Percentiles rank a stretch among this genome's conserved stretches.
Evolutionary conservation across 2,329 filamentous ascomycete genomes (phyloP).

Genomic region (Pseudomassariella vexata): DNA sequence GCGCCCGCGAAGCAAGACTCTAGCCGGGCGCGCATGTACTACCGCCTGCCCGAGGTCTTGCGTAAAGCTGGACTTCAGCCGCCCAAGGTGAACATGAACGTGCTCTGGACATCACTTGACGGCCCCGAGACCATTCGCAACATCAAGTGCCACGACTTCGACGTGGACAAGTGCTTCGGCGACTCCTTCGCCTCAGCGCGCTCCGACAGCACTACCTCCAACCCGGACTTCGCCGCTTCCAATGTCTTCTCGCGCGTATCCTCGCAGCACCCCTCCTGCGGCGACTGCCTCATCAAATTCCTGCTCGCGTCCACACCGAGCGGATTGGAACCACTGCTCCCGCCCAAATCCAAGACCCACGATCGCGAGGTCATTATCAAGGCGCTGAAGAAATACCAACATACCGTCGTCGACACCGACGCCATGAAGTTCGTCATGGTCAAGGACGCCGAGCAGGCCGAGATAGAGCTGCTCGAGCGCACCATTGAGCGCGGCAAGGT

Average conservation of each 20-base stretch:
- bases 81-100: constrained; percentile 31
- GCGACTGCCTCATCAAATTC: constrained; percentile 35
- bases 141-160: constrained; percentile 33
- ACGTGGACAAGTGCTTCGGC: constrained; percentile 32
- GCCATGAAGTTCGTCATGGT: constrained; percentile 35
- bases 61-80: constrained; percentile 30
- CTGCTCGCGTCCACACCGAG: constrained; percentile 26
- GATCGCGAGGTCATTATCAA: constrained; percentile 28
- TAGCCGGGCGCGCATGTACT: constrained; percentile 31
- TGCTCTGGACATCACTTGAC: constrained; percentile 35
- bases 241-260: constrained; percentile 31
- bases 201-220: constrained; percentile 26
- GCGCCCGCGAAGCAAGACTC: constrained; percentile 23
- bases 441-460: constrained; percentile 35
- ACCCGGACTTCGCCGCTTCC: constrained; percentile 30
- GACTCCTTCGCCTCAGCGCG: constrained; percentile 31
- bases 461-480: constrained; percentile 28
- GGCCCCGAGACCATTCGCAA: constrained; percentile 32
- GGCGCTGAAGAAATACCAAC: constrained; percentile 34
- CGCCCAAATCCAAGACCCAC: constrained; percentile 22
- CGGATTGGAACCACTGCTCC: constrained; percentile 31
- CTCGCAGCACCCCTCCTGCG: constrained; percentile 30
- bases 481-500: constrained; percentile 26
- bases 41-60: constrained; percentile 27
- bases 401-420: constrained; percentile 32